A percentile compares a stretch with the other conserved stretches of the same genome.
phyloP scores from a whole-genome alignment of 2,329 filamentous ascomycete species.

The Albophoma yamanashiensis region DNA sequence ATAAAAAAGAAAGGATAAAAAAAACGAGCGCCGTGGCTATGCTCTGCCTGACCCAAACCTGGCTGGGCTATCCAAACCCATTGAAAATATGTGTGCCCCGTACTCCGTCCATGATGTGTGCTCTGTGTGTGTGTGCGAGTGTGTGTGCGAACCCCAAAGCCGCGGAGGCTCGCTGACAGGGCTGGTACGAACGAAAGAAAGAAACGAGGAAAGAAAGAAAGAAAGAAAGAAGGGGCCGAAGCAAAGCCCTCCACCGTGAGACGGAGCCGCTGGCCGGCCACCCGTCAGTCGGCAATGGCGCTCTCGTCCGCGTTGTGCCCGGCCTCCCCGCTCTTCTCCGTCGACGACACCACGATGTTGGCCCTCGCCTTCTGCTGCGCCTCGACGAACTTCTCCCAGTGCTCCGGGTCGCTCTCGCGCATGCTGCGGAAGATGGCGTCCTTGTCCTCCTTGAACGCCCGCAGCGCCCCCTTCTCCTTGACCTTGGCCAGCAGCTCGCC shows the following conservation, averaged over 20 bases:
- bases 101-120: background rate
- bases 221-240: too few relatives aligned
- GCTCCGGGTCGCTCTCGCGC: slow-evolving; percentile 52
- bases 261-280: background rate
- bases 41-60: background rate
- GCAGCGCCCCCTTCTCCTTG: slow-evolving; percentile 46
- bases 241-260: too few relatives aligned
- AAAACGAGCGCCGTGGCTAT: background rate
- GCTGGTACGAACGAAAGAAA: too few relatives aligned
- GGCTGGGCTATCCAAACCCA: background rate
- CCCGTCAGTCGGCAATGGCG: slow-evolving; percentile 27
- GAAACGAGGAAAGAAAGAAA: too few relatives aligned
- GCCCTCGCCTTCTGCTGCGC: slow-evolving; percentile 47
- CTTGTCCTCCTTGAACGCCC: slow-evolving; percentile 48
- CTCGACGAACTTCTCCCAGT: slow-evolving; percentile 54
- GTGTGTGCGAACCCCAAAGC: too few relatives aligned
- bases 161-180: background rate
- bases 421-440: slow-evolving; percentile 37
- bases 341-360: slow-evolving; percentile 30
- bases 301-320: slow-evolving; percentile 22
- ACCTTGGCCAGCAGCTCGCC: slow-evolving; percentile 48
- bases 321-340: slow-evolving; percentile 13
- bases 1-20: too few relatives aligned
- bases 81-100: background rate
- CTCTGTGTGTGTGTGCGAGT: too few relatives aligned